A percentile compares a stretch with the other conserved stretches of the same genome.
These are phyloP conservation scores for Spencermartinsiella europaea DNA, from an alignment of 805 yeast species.

Conservation along the genomic window DNA sequence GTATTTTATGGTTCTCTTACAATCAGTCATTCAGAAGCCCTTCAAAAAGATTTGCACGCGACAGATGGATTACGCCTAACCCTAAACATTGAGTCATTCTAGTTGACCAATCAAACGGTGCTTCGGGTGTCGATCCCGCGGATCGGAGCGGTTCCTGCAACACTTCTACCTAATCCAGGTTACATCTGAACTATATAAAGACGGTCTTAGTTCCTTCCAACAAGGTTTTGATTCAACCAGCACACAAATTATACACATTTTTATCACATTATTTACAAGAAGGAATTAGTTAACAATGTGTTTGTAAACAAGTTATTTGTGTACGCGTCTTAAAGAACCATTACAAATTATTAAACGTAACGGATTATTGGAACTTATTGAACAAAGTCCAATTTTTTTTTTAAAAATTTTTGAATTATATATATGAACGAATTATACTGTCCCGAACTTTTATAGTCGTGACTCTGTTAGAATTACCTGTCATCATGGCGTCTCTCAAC, in stretches of 20 bases:
- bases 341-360: background rate
- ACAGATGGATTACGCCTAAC: background rate
- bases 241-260: background rate
- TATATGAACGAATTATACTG: background rate
- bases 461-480: slow-evolving; percentile 6
- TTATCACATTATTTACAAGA: background rate
- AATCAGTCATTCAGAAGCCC: too few species aligned
- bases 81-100: background rate
- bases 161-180: too few species aligned
- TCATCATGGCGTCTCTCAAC: slow-evolving; percentile 14
- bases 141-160: background rate
- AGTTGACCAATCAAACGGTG: background rate
- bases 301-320: slow-evolving; percentile 1
- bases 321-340: slow-evolving; percentile 2
- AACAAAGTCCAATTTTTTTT: background rate
- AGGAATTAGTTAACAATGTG: slow-evolving; percentile 1
- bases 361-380: background rate
- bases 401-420: background rate
- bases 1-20: too few species aligned
- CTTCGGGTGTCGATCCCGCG: background rate
- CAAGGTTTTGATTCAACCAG: background rate
- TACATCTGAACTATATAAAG: background rate
- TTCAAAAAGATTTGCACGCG: too few species aligned
- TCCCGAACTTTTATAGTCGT: background rate
- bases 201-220: background rate